These are phyloP conservation scores for Mollisiaceae sp. DNA, from an alignment of 2,329 filamentous ascomycete genomes.

Conservation along the genomic window DNA sequence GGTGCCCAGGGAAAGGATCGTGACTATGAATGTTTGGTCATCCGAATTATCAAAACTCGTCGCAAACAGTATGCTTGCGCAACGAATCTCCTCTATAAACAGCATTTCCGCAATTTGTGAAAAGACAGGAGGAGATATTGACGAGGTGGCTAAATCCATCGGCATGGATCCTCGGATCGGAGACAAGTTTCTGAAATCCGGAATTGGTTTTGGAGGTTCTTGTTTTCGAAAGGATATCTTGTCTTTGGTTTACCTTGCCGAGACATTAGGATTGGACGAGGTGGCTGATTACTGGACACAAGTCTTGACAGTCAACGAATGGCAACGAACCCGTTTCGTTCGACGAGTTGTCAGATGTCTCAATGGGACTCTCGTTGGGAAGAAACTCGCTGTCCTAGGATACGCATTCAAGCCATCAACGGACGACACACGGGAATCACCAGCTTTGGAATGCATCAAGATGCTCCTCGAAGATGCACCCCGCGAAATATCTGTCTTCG, in stretches of 20 bases:
- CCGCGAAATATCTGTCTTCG: conserved; percentile 69
- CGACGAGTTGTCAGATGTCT: conserved; percentile 68
- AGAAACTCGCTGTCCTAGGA: conserved; percentile 75
- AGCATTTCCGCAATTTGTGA: conserved; percentile 82
- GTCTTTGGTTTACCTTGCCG: conserved; percentile 74
- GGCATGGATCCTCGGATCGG: conserved; percentile 76
- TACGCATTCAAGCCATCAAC: conserved; percentile 85
- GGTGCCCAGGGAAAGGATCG: conserved; percentile 70
- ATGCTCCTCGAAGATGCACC: conserved; percentile 68
- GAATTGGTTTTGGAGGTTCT: conserved; percentile 78
- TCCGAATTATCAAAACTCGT: conserved; percentile 81
- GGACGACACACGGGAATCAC: conserved; percentile 73
- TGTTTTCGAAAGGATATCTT: conserved; percentile 85
- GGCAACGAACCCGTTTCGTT: conserved; percentile 72
- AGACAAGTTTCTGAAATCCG: conserved; percentile 73
- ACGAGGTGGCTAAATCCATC: conserved; percentile 70
- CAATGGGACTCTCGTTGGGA: conserved; percentile 70
- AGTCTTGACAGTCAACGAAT: conserved; percentile 78
- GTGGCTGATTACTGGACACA: conserved; percentile 78
- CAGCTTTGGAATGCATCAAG: conserved; percentile 70
- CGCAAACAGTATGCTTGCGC: conserved; percentile 80
- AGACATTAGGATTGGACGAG: conserved; percentile 70
- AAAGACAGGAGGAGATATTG: conserved; percentile 74
- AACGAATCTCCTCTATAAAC: conserved; percentile 82
- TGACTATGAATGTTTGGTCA: conserved; percentile 77